Evolutionary conservation across 1,139 yeast genomes (phyloP).

Genomic region (Lodderomyces pseudojiufengensis): DNA sequence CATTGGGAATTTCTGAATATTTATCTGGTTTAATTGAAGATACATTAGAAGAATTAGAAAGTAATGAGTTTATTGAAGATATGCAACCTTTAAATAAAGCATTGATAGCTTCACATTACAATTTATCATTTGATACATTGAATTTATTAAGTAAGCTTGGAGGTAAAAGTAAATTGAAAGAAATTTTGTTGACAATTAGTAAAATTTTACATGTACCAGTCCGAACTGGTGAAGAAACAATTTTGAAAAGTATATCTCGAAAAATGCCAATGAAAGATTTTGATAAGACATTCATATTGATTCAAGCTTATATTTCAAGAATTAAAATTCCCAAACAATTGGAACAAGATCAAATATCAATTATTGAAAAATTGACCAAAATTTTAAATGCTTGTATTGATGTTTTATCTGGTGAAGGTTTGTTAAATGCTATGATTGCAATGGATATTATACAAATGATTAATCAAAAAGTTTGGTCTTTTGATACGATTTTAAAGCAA

Average conservation of each 20-base stretch:
- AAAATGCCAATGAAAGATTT: conserved; percentile 63
- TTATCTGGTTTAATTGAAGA: conserved; percentile 80
- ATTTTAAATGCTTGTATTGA: conserved; percentile 71
- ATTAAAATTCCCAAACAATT: conserved; percentile 47
- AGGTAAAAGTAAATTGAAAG: conserved; percentile 54
- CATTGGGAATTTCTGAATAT: conserved; percentile 70
- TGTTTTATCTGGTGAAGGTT: conserved; percentile 75
- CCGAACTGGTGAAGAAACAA: conserved; percentile 52
- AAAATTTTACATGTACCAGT: conserved; percentile 68
- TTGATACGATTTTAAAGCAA: conserved; percentile 76
- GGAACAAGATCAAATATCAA: conserved; percentile 48
- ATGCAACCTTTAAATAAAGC: conserved; percentile 62
- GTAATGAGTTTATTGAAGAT: conserved; percentile 59
- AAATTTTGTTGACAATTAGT: conserved; percentile 62
- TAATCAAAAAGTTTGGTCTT: conserved; percentile 82
- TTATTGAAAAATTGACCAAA: conserved; percentile 48
- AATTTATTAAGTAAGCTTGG: conserved; percentile 53
- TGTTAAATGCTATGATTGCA: conserved; percentile 70
- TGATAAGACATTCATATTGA: conserved; percentile 66
- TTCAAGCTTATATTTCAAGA: conserved; percentile 82
- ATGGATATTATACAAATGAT: conserved; percentile 91
- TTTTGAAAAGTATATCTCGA: conserved; percentile 49
- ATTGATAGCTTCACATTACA: conserved; percentile 71
- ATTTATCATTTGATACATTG: conserved; percentile 63
- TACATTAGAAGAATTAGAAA: conserved; percentile 61